Conservation (phyloP, 1,139 yeast species). For the Spencermartinsiella ligniputridi region DNA sequence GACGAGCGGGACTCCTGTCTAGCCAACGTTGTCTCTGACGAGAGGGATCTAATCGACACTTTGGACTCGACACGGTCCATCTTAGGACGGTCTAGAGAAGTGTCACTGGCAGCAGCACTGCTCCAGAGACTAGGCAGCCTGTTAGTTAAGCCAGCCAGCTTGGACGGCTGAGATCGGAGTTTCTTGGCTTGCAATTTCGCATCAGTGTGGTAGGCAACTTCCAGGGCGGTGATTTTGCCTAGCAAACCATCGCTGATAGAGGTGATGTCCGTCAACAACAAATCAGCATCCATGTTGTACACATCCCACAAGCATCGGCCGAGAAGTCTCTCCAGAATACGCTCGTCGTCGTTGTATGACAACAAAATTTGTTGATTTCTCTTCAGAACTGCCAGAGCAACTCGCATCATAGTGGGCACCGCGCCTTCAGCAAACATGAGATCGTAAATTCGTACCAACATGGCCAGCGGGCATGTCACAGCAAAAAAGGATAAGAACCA, state of each 20-base stretch:
- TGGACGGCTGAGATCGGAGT: slow-evolving; percentile 6
- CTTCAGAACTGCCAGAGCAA: slow-evolving; percentile 52
- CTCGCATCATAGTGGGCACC: slow-evolving; percentile 56
- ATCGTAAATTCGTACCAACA: slow-evolving; percentile 51
- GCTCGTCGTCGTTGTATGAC: slow-evolving; percentile 55
- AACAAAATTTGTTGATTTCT: slow-evolving; percentile 50
- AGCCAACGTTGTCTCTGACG: not conserved
- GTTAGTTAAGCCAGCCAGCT: not conserved
- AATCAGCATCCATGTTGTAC: slow-evolving; percentile 44
- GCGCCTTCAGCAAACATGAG: slow-evolving; percentile 60
- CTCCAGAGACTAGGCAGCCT: slow-evolving; percentile 6
- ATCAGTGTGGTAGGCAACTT: slow-evolving; percentile 21
- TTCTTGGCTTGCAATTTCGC: not conserved
- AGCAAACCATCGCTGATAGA: slow-evolving; percentile 20
- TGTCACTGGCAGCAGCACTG: not conserved
- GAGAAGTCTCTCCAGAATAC: slow-evolving; percentile 55
- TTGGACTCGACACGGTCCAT: not conserved
- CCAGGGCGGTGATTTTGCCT: slow-evolving; percentile 28
- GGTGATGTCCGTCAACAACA: slow-evolving; percentile 46
- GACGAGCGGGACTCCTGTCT: not conserved
- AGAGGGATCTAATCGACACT: not conserved
- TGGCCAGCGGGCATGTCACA: slow-evolving; percentile 54
- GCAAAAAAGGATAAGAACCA: slow-evolving; percentile 68
- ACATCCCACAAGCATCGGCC: slow-evolving; percentile 50
- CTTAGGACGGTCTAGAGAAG: not conserved